Evolutionary conservation across 208 protist genomes (phyloP).

Genomic region (Acanthamoeba sp.): DNA sequence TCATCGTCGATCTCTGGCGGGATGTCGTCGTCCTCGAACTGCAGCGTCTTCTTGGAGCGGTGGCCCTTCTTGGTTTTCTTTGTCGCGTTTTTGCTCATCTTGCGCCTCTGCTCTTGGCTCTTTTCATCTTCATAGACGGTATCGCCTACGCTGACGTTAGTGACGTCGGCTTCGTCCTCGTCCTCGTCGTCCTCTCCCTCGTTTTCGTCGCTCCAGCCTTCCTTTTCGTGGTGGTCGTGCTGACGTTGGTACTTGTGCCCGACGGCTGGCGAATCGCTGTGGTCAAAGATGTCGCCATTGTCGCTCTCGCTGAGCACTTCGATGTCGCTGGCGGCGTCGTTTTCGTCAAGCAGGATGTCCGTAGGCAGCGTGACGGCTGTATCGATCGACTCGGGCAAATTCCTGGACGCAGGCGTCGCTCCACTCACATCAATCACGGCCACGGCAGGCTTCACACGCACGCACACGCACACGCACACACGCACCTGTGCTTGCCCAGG

Average conservation of each 20-base stretch:
- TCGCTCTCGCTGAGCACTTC: conserved; percentile 27
- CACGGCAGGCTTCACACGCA: not conserved
- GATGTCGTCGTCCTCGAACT: not conserved
- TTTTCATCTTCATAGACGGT: not conserved
- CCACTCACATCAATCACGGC: not conserved
- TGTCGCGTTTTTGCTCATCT: not conserved
- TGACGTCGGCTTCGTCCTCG: not conserved
- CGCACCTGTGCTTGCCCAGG: conserved; percentile 63
- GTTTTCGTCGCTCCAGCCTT: not conserved
- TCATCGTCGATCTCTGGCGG: not conserved
- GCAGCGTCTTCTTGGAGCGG: conserved; percentile 28
- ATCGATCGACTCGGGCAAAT: conserved; percentile 44
- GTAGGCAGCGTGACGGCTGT: not conserved
- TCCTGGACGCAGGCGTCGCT: not conserved
- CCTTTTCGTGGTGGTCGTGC: not conserved
- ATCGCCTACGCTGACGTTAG: not conserved
- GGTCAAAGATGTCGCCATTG: not conserved
- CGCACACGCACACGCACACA: not conserved
- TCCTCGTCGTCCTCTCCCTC: not conserved
- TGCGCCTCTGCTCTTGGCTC: not conserved
- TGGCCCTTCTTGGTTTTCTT: not conserved
- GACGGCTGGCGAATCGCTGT: not conserved
- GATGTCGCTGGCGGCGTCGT: not conserved
- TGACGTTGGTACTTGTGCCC: not conserved
- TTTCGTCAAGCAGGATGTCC: conserved; percentile 1